Evolutionary conservation across 1,139 yeast genomes (phyloP).

Genomic region (Scheffersomyces stambukii): DNA sequence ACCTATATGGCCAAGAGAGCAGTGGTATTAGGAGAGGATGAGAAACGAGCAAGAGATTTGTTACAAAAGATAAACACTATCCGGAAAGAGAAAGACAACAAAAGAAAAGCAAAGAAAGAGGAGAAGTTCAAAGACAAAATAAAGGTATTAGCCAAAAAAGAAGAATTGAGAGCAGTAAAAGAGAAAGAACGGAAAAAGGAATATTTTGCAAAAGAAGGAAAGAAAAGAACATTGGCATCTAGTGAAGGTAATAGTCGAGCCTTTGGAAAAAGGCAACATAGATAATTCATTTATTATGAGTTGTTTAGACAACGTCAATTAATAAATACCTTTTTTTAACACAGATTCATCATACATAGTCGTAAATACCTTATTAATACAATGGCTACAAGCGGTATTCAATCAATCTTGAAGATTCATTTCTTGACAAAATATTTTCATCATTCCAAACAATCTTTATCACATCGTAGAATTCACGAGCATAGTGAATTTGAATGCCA

Average conservation of each 20-base stretch:
- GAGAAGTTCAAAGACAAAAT: conserved; percentile 74
- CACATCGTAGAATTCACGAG: conserved; percentile 77
- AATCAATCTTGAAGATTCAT: conserved; percentile 27
- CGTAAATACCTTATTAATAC: conserved; percentile 17
- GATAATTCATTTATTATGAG: too few species aligned
- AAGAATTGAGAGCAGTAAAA: conserved; percentile 67
- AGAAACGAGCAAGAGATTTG: conserved; percentile 86
- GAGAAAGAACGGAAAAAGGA: conserved; percentile 86
- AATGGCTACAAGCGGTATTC: too few species aligned
- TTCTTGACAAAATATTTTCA: conserved; percentile 30
- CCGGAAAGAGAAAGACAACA: conserved; percentile 79
- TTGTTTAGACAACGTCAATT: too few species aligned
- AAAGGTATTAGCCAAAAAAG: conserved; percentile 70
- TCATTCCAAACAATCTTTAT: conserved; percentile 64
- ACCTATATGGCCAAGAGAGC: conserved; percentile 91
- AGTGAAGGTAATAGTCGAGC: conserved; percentile 39
- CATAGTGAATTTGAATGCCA: conserved; percentile 59
- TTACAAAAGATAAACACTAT: conserved; percentile 84
- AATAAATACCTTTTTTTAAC: too few species aligned
- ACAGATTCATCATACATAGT: neutral
- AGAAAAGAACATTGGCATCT: conserved; percentile 53
- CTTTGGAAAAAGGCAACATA: conserved; percentile 25
- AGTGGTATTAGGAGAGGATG: conserved; percentile 87
- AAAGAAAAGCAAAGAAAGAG: conserved; percentile 68
- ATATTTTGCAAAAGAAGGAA: conserved; percentile 69